A percentile compares a stretch with the other conserved stretches of the same genome.
phyloP scores from a whole-genome alignment of 2,329 filamentous ascomycete species.

The Cercospora janseana region DNA sequence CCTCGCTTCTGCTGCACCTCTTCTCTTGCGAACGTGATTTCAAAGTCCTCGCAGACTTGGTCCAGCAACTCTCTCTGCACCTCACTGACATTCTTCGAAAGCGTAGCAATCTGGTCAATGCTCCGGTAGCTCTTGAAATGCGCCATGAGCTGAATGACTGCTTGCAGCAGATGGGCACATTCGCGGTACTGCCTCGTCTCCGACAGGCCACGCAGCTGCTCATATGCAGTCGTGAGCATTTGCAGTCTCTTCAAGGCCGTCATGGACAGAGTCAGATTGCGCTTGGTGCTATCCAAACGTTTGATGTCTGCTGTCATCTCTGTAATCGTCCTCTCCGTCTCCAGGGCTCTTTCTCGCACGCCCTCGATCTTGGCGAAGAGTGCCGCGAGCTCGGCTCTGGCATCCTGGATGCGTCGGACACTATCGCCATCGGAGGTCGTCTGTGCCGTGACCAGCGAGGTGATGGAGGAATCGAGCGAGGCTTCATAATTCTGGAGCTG shows the following conservation, averaged over 20 bases:
- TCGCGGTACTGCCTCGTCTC: constrained; percentile 89
- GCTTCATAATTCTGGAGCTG: constrained; percentile 73
- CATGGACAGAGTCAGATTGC: constrained; percentile 95
- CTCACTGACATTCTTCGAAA: constrained; percentile 90
- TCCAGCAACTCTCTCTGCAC: constrained; percentile 89
- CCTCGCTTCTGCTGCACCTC: constrained; percentile 70
- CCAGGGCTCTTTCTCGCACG: constrained; percentile 81
- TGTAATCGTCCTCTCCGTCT: constrained; percentile 93
- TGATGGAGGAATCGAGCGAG: constrained; percentile 77
- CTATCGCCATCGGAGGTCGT: constrained; percentile 82
- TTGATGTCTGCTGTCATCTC: constrained; percentile 99
- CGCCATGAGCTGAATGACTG: constrained; percentile 94
- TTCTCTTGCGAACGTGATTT: constrained; percentile 86
- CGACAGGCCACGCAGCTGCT: constrained; percentile 81
- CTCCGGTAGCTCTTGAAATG: constrained; percentile 98
- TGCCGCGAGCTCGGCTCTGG: constrained; percentile 82
- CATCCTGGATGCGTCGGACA: constrained; percentile 85
- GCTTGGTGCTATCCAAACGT: constrained; percentile 91
- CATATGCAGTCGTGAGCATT: constrained; percentile 99
- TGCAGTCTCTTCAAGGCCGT: constrained; percentile 94
- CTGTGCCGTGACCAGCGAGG: constrained; percentile 68
- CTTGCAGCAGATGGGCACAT: constrained; percentile 88
- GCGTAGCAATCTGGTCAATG: constrained; percentile 93
- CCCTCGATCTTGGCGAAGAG: constrained; percentile 94
- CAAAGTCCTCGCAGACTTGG: constrained; percentile 99